phyloP scores from a whole-genome alignment of 2,329 filamentous ascomycete species.

The Aspergillus sp. region DNA sequence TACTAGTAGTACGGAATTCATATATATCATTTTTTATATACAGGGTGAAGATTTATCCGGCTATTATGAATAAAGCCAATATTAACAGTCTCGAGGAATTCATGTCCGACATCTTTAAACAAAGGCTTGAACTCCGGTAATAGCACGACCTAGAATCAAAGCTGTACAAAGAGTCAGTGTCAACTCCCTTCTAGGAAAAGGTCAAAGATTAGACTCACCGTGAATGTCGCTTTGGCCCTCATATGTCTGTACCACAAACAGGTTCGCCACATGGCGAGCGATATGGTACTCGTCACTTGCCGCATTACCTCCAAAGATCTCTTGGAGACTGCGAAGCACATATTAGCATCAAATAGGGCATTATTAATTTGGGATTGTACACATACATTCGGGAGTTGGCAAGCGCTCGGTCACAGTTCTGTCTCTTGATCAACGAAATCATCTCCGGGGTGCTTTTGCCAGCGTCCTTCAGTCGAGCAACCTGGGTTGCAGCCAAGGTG shows the following conservation, averaged over 20 bases:
- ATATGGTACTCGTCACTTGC: slow-evolving; percentile 97
- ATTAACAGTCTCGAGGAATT: neutral
- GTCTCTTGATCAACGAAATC: slow-evolving; percentile 95
- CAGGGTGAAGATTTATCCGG: neutral
- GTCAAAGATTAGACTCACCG: slow-evolving; percentile 62
- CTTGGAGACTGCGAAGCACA: slow-evolving; percentile 68
- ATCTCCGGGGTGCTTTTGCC: slow-evolving; percentile 90
- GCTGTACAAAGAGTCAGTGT: slow-evolving; percentile 49
- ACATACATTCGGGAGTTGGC: slow-evolving; percentile 71
- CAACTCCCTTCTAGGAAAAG: neutral
- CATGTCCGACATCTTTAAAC: slow-evolving; percentile 51
- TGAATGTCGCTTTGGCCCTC: slow-evolving; percentile 99
- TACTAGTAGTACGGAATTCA: neutral
- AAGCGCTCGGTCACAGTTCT: slow-evolving; percentile 93
- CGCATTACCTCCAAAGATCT: slow-evolving; percentile 97
- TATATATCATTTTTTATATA: neutral
- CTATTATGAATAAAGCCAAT: neutral
- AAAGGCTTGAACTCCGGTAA: slow-evolving; percentile 80
- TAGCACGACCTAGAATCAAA: slow-evolving; percentile 69
- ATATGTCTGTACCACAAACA: slow-evolving; percentile 97
- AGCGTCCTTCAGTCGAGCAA: slow-evolving; percentile 89
- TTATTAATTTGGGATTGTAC: neutral
- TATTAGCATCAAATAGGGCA: neutral
- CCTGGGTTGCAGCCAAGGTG: slow-evolving; percentile 86
- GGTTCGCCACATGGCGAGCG: slow-evolving; percentile 89